Evolutionary conservation across 805 yeast genomes (phyloP).

Genomic region (Candida tallmaniae): DNA sequence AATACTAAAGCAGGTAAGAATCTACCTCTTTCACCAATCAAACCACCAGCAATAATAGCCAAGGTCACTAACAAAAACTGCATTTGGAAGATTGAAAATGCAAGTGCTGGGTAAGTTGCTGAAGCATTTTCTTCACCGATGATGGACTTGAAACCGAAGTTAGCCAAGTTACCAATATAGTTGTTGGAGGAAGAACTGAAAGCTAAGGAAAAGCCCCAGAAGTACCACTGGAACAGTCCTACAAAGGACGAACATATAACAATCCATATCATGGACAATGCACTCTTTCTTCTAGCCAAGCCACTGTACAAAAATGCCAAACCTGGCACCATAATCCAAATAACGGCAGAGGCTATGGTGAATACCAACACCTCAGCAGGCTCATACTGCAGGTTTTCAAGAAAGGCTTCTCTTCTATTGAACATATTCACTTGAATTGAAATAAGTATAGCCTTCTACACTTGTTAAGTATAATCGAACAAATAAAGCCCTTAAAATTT

Average conservation of each 20-base stretch:
- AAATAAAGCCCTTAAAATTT: too few relatives aligned
- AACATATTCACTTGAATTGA: too few relatives aligned
- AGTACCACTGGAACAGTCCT: conserved; percentile 88
- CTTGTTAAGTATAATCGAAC: too few relatives aligned
- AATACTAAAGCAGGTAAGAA: conserved; percentile 81
- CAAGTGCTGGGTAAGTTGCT: conserved; percentile 69
- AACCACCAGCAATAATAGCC: conserved; percentile 88
- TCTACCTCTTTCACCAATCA: conserved; percentile 85
- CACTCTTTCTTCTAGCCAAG: conserved; percentile 84
- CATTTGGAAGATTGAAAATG: conserved; percentile 83
- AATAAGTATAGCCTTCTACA: too few relatives aligned
- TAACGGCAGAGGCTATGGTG: conserved; percentile 61
- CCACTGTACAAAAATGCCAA: conserved; percentile 91
- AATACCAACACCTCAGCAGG: conserved; percentile 35
- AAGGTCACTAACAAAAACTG: conserved; percentile 90
- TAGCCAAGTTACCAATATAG: conserved; percentile 81
- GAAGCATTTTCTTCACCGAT: conserved; percentile 40
- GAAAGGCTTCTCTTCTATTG: conserved; percentile 27
- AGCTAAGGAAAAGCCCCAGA: conserved; percentile 97
- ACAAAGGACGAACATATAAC: conserved; percentile 69
- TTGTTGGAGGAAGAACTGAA: conserved; percentile 78
- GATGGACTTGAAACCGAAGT: conserved; percentile 78
- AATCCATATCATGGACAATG: conserved; percentile 79
- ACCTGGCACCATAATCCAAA: conserved; percentile 92
- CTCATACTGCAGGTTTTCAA: conserved; percentile 30